Percentiles rank a stretch among this genome's conserved stretches.
Conservation (phyloP, 495 filamentous ascomycete genomes). For the Venustampulla echinocandica region DNA sequence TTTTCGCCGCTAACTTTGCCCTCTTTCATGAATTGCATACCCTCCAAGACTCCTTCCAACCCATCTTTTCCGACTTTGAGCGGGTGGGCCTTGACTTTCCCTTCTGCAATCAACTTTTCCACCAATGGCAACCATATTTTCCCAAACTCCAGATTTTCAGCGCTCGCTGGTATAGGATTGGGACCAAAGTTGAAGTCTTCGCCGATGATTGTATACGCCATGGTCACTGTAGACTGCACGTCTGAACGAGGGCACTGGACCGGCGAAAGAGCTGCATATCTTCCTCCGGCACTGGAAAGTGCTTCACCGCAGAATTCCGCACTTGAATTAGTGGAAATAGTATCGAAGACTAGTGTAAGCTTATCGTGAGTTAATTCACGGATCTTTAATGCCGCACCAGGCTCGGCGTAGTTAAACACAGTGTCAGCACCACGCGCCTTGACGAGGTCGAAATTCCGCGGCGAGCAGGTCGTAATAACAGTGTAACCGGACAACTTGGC, state of each 20-base stretch:
- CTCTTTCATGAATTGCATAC: slow-evolving; percentile 38
- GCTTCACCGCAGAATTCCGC: slow-evolving; percentile 30
- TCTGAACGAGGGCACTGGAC: slow-evolving; percentile 23
- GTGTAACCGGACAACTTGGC: slow-evolving; percentile 46
- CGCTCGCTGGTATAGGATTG: slow-evolving; percentile 18
- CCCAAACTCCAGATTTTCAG: slow-evolving; percentile 29
- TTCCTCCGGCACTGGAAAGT: slow-evolving; percentile 28
- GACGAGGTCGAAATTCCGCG: slow-evolving; percentile 43
- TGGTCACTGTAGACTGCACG: slow-evolving; percentile 25
- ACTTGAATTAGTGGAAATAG: slow-evolving; percentile 20
- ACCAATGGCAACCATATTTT: slow-evolving; percentile 30
- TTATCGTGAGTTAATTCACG: slow-evolving; percentile 29
- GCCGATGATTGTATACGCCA: slow-evolving; percentile 30
- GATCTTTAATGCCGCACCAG: slow-evolving; percentile 24
- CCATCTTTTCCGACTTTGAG: slow-evolving; percentile 36
- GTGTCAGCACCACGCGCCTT: slow-evolving; percentile 42
- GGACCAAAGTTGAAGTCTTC: slow-evolving; percentile 26
- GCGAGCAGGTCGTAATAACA: slow-evolving; percentile 45
- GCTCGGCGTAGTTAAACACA: slow-evolving; percentile 47
- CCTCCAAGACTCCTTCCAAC: slow-evolving; percentile 43
- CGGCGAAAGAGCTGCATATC: slow-evolving; percentile 31
- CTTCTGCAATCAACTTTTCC: slow-evolving; percentile 36
- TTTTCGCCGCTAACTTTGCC: slow-evolving; percentile 49
- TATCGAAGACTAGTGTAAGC: slow-evolving; percentile 32
- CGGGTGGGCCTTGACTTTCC: slow-evolving; percentile 44